phyloP scores from a whole-genome alignment of 768 basidiomycete species.

The Auricularia sp. region DNA sequence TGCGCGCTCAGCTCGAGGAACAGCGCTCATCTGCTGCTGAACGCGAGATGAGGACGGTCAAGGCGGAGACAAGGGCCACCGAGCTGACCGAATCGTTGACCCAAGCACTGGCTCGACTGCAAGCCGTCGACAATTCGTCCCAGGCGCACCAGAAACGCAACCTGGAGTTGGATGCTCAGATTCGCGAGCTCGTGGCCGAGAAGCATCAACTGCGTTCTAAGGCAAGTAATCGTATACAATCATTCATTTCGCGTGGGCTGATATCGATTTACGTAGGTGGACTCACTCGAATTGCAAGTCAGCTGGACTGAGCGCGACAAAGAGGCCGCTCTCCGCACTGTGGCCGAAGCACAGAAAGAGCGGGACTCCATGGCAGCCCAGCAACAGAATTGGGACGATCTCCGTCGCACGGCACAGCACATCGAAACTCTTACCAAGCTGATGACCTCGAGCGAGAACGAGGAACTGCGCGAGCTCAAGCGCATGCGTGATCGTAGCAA shows the following conservation, averaged over 20 bases:
- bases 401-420: constrained; percentile 60
- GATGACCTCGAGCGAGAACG: constrained; percentile 53
- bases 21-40: constrained; percentile 32
- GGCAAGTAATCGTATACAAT: constrained; percentile 29
- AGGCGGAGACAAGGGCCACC: constrained; percentile 39
- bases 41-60: constrained; percentile 36
- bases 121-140: constrained; percentile 58
- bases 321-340: constrained; percentile 41
- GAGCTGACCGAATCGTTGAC: constrained; percentile 68
- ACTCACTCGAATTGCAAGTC: constrained; percentile 48
- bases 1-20: constrained; percentile 47
- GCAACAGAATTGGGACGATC: constrained; percentile 69
- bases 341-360: constrained; percentile 46
- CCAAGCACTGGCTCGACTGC: constrained; percentile 58
- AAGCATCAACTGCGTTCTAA: constrained; percentile 47
- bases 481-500: constrained; percentile 46
- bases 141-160: constrained; percentile 53
- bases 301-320: constrained; percentile 52
- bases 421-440: constrained; percentile 55
- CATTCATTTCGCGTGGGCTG: not conserved
- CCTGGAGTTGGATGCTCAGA: constrained; percentile 48
- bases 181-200: constrained; percentile 44
- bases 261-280: constrained; percentile 33
- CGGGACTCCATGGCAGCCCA: constrained; percentile 50
- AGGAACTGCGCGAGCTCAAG: constrained; percentile 63